Evolutionary conservation across 2,329 filamentous ascomycete species (phyloP).

Genomic region (Leptographium procerum): DNA sequence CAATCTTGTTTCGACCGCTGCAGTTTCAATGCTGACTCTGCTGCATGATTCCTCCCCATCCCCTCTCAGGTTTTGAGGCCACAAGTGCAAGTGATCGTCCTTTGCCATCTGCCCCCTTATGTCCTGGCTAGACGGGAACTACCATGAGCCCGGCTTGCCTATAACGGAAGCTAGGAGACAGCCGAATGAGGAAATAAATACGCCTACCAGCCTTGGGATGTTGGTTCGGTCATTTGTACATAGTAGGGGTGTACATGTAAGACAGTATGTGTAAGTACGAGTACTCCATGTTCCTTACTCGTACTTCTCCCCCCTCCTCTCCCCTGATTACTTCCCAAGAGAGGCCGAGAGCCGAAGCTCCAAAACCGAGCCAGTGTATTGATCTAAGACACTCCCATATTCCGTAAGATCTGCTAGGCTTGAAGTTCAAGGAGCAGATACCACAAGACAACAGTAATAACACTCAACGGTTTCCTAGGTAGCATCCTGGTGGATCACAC

Average conservation of each 20-base stretch:
- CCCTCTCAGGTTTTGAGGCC: no score
- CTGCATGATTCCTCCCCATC: not conserved
- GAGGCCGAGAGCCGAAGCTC: not conserved
- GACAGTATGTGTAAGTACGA: not conserved
- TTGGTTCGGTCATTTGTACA: not conserved
- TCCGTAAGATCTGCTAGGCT: no score
- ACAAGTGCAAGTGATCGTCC: not conserved
- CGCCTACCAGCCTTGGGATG: not conserved
- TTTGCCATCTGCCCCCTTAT: not conserved
- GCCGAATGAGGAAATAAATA: constrained; percentile 6
- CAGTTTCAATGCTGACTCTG: not conserved
- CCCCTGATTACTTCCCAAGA: not conserved
- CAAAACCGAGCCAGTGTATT: not conserved
- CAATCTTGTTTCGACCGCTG: not conserved
- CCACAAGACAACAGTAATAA: not conserved
- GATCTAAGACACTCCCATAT: not conserved
- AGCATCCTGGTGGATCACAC: not conserved
- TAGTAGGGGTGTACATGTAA: not conserved
- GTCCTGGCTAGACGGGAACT: constrained; percentile 3
- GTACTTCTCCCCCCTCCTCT: not conserved
- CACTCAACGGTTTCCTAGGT: not conserved
- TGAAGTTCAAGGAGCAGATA: not conserved
- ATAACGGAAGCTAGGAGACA: constrained; percentile 11
- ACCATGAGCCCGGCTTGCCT: constrained; percentile 5
- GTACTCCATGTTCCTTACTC: not conserved